Evolutionary conservation across 2,329 filamentous ascomycete species (phyloP), one percentile per base, ranked within the genome.

Genomic region (Allantophomopsis lycopodina): DNA sequence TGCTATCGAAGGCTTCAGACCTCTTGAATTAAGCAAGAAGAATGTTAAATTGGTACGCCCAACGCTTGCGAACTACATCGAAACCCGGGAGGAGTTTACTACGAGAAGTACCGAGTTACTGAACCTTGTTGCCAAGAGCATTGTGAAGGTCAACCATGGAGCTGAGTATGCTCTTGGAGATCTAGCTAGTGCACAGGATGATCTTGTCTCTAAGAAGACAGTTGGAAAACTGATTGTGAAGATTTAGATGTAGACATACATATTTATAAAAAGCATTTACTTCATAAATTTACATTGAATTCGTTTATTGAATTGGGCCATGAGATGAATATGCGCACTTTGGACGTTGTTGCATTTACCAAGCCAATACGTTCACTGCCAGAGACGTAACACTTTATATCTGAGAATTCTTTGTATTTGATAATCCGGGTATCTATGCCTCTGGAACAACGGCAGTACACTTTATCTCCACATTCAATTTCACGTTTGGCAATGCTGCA

Each of bases 11-110:
- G 11, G 12, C 17, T 13, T 37, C 6, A 37, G 20, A n/a, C 12
- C 15, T 6, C 17, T 28, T 20, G 17, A 28, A n/a, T 13, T 37
- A 18, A 37, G 17, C 17, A 36, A 20, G 23, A 70, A 69, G 56
- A 69, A 69, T 43, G 51, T 60, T 18, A 63, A 60, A 44, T 48
- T 70, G 16, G 48, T 66, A 38, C 55, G 66, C 15, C 62, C 66
- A 11, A 65, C 61, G 18, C 54, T 70, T 11, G 67, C 66, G 48
- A 59, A 59, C 23, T 69, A 66, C 46, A 53, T 63, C 28, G 52
- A 46, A 2, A 60, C 56, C 23, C 47, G 56, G 42, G 64, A 67
- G 37, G 66, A 69, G 48, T 60, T 64, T 33, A 57, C 64, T 41
- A 32, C 38, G 16, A 33, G 46, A 15, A 46, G 44, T 10, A 21